These are phyloP conservation scores for Pichia sp. DNA, from an alignment of 1,139 yeast genomes.

Conservation along the genomic window DNA sequence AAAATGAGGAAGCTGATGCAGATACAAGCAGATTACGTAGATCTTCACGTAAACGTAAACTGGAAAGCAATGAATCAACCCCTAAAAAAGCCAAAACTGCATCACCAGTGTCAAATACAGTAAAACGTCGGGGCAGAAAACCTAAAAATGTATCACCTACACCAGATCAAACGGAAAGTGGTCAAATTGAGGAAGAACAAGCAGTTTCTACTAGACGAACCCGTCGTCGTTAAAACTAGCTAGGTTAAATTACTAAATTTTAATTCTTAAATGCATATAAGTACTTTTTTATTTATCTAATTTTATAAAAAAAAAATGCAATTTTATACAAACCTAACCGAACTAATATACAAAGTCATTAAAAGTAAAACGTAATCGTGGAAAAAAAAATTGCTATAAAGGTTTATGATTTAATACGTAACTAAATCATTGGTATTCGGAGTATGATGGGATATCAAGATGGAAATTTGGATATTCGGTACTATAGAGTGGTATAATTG, in stretches of 20 bases:
- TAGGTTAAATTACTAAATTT: not conserved
- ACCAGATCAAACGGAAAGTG: not conserved
- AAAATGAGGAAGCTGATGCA: conserved; percentile 3
- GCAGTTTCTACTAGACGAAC: conserved; percentile 7
- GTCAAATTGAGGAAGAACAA: conserved; percentile 1
- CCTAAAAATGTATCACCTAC: conserved; percentile 4
- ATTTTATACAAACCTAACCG: not conserved
- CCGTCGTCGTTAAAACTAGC: conserved; percentile 6
- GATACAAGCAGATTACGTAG: conserved; percentile 1
- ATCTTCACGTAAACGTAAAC: conserved; percentile 5
- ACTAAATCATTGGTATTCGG: conserved; percentile 11
- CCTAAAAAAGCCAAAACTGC: conserved; percentile 1
- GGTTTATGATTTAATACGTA: conserved; percentile 16
- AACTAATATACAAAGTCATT: not conserved
- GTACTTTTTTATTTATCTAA: not conserved
- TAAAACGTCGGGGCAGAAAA: conserved; percentile 12
- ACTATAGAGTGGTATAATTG: conserved; percentile 37
- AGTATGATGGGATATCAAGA: conserved; percentile 69
- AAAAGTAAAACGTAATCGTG: not conserved
- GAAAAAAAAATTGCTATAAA: not conserved
- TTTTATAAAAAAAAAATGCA: not conserved
- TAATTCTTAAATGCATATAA: not conserved
- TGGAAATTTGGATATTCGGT: conserved; percentile 85
- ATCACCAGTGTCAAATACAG: not conserved
- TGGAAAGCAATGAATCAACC: not conserved